A percentile compares a stretch with the other conserved stretches of the same genome.
phyloP scores from a whole-genome alignment of 148 eudicot species.

The Tetragonia tetragonoides region DNA sequence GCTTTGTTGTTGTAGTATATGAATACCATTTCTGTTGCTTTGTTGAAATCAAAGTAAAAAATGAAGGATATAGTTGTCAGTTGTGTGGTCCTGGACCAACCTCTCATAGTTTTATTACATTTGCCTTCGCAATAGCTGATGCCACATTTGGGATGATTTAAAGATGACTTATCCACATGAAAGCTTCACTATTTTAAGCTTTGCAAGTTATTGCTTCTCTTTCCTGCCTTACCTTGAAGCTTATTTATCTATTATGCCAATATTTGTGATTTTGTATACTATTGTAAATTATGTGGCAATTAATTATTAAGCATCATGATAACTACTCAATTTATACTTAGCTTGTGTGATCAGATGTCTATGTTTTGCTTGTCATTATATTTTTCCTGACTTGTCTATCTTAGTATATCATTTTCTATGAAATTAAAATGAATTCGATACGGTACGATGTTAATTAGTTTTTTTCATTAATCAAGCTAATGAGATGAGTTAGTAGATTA shows the following conservation, averaged over 20 bases:
- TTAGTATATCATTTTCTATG: background rate
- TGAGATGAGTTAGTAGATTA: conserved; percentile 1
- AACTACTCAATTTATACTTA: background rate
- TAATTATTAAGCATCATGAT: background rate
- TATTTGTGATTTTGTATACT: conserved; percentile 7
- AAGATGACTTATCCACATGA: background rate
- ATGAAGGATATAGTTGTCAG: too few species aligned
- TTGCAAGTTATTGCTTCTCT: background rate
- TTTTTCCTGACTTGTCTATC: too few species aligned
- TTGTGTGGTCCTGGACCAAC: conserved; percentile 14
- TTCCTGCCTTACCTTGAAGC: background rate
- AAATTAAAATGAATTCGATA: background rate
- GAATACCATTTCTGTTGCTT: too few species aligned
- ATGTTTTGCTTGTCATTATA: too few species aligned
- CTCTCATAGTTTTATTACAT: background rate
- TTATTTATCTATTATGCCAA: conserved; percentile 4
- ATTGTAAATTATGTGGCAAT: background rate
- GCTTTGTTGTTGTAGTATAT: too few species aligned
- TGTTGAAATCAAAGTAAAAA: too few species aligned
- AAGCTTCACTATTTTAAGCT: conserved; percentile 1
- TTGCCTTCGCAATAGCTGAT: conserved; percentile 5
- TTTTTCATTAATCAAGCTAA: conserved; percentile 1
- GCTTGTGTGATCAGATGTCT: conserved; percentile 26
- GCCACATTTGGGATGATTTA: conserved; percentile 10
- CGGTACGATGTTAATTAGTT: background rate